These are phyloP conservation scores for Hymenoscyphus fraxineus DNA, from an alignment of 2,329 filamentous ascomycete species.

Conservation along the genomic window DNA sequence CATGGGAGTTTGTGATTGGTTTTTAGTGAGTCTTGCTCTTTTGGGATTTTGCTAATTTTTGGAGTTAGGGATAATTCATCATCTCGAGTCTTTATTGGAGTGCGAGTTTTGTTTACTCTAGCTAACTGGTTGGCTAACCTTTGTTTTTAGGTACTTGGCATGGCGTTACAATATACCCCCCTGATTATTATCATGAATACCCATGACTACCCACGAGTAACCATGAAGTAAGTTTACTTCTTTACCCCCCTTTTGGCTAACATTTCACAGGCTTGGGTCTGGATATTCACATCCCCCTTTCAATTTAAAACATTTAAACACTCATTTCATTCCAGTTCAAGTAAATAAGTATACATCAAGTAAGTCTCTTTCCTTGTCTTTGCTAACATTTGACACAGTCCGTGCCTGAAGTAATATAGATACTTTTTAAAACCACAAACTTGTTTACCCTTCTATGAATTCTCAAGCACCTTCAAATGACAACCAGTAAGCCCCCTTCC, in stretches of 20 bases:
- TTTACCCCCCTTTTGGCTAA: neutral
- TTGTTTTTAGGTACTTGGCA: neutral
- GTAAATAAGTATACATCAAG: neutral
- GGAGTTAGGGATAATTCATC: neutral
- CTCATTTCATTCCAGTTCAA: neutral
- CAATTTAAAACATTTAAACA: neutral
- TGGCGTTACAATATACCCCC: neutral
- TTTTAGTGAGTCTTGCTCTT: neutral
- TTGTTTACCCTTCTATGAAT: neutral
- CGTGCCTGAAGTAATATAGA: too few species aligned
- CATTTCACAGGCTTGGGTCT: neutral
- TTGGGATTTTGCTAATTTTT: neutral
- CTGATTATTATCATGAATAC: neutral
- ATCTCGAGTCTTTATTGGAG: neutral
- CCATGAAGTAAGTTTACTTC: neutral
- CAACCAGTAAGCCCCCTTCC: too few species aligned
- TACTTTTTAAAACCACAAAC: neutral
- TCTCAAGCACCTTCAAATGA: too few species aligned
- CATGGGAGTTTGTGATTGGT: neutral
- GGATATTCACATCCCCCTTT: neutral
- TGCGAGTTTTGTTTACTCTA: neutral
- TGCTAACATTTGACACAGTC: neutral
- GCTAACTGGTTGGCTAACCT: neutral
- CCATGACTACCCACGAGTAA: neutral
- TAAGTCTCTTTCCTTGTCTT: neutral